Conservation (phyloP, 139 green algal species). For the Ulvella scutata region DNA sequence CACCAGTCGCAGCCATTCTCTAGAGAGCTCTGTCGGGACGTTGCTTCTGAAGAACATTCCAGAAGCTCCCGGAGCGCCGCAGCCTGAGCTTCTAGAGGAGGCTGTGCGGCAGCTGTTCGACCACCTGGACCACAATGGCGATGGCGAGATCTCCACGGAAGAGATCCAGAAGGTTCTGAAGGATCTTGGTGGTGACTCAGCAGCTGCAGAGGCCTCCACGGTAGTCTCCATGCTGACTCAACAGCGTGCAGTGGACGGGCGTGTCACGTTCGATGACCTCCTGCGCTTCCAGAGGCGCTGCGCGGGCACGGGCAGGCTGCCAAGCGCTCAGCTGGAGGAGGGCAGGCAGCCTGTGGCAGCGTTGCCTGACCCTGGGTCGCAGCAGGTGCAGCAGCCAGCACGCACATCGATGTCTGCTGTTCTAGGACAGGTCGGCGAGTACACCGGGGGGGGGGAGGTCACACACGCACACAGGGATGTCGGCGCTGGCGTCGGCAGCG, state of each 20-base stretch:
- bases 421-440: no score
- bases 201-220: neutral
- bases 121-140: neutral
- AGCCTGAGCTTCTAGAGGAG: neutral
- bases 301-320: neutral
- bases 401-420: no score
- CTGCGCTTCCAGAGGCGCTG: neutral
- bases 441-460: no score
- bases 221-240: neutral
- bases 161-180: neutral
- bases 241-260: neutral
- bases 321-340: neutral
- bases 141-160: neutral
- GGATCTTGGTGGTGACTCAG: neutral
- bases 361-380: no score
- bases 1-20: neutral
- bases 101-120: neutral
- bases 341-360: neutral
- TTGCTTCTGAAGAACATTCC: constrained; percentile 1
- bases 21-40: neutral
- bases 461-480: no score
- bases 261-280: neutral
- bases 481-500: no score
- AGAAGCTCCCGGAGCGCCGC: neutral
- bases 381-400: no score